Base-by-base conservation (phyloP, 768 basidiomycete species). In the Tricholoma bakamatsutake region DNA sequence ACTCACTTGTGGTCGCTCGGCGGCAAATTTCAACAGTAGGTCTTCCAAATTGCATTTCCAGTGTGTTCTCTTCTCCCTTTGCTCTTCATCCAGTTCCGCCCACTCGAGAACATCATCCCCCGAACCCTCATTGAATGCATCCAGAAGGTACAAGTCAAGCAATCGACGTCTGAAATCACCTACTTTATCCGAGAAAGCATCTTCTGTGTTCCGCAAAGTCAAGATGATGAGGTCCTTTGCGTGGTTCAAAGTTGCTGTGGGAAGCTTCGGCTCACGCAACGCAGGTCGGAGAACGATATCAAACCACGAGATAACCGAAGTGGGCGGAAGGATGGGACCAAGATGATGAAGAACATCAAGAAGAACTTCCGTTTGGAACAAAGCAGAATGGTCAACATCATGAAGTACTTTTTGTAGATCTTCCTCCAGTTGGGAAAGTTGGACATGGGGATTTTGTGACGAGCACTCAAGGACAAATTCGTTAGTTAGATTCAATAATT, bases 11-110 rank as follows among this genome's bases (percentile, higher is more conserved):
- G 88, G 87, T 54, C 76, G 69, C 60, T 81, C 76, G 55, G 82
- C 66, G 47, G 84, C 89, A 64, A 82, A 86, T 52, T 73, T 78
- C 39, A 90, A 74, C 40, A 93, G 73, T 17, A 88, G 78, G 61
- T 88, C 85, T 66, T 92, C 88, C 57, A 93, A 72, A 65, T 90
- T 93, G 28, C 72, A 69, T 69, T 90, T 92, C 90, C 90, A 93
- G 27, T 79, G 73, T 12, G 76, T 73, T 60, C 79, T 76, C 63
- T 76, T 78, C 53, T 80, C 79, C 50, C 84, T 78, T 62, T 89
- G 80, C 21, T 77, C 79, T 59, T 77, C 75, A 62, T 85, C 81
- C 53, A 90, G 70, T 42, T 78, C 80, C 12, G 84, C 84, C 82
- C 85, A 87, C 62, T 92, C 90, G 34, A 93, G 65, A 30, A 84